Base-by-base conservation (phyloP, 257 asterid species). In the Cynanchum wilfordii region DNA sequence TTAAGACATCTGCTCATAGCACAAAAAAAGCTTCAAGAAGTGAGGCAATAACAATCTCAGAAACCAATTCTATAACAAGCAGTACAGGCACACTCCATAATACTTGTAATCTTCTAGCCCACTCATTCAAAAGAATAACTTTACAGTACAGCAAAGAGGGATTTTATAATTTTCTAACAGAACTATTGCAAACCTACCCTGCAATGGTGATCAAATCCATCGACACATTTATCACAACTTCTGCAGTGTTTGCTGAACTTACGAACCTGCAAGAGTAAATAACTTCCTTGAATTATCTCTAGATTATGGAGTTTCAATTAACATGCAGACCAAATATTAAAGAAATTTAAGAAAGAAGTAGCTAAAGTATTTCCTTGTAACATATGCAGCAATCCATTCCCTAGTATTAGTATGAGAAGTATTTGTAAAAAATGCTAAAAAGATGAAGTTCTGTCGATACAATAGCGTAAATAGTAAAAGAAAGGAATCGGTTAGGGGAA, bases 141-240 rank as follows among this genome's bases (percentile, higher is more conserved):
- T 16, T 29, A 13, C 9, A 10, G n/a, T 9, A 19, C n/a, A 47
- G 19, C 36, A 36, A 42, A 56, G 30, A 68, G 68, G 47, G 29
- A 42, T 36, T 10, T 33, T 24, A 16, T 33, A 36, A 7, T 7
- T 7, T 8, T 63, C 27, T 27, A 36, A 51, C 44, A 44, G 47
- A 74, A 52, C 64, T 29, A 50, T 30, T 62, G 45, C 51, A 76
- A 77, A 87, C 98, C 79, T 75, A 94, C 98, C 84, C 98, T 94
- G 74, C 98, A 94, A 81, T 94, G 98, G 85, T 94, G 98, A 87
- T 94, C 98, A 69, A 94, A 94, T 75, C 97, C 98, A 30, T 94
- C 98, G 64, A 94, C 98, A 87, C 98, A 94, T 84, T 94, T 94
- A 83, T 94, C 97, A 81, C 98, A 94, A 83, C 98, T 94, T 82